phyloP scores from a whole-genome alignment of 2,329 filamentous ascomycete genomes.

The Fusarium pseudoanthophilum region DNA sequence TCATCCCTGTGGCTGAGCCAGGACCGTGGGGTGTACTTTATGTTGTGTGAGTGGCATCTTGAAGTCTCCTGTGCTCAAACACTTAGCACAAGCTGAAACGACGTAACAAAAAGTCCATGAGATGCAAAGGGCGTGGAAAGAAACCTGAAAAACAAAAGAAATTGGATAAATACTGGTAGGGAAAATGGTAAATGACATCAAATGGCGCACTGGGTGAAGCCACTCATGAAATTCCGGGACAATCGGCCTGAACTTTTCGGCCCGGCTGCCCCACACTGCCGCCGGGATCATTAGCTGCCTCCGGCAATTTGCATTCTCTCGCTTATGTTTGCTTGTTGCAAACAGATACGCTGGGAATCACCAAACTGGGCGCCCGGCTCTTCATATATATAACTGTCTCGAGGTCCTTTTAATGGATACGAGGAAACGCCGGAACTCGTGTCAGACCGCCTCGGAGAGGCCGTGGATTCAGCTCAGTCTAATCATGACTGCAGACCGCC shows the following conservation, averaged over 20 bases:
- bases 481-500: not conserved
- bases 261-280: not conserved
- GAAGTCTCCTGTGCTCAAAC: not conserved
- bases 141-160: not conserved
- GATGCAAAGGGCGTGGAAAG: not conserved
- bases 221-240: not conserved
- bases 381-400: not conserved
- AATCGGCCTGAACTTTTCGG: not conserved
- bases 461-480: constrained; percentile 5
- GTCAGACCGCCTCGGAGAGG: not conserved
- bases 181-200: not conserved
- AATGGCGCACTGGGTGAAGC: constrained; percentile 3
- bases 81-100: not conserved
- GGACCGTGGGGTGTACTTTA: not conserved
- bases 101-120: too few species aligned
- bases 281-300: not conserved
- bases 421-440: not conserved
- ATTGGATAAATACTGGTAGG: not conserved
- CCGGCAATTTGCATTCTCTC: not conserved
- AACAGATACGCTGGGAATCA: not conserved
- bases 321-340: not conserved
- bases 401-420: not conserved
- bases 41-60: constrained; percentile 2
- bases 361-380: not conserved
- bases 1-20: constrained; percentile 9